Evolutionary conservation across 169 alveolate species (phyloP).

Genomic region (Cryptosporidium ubiquitum): DNA sequence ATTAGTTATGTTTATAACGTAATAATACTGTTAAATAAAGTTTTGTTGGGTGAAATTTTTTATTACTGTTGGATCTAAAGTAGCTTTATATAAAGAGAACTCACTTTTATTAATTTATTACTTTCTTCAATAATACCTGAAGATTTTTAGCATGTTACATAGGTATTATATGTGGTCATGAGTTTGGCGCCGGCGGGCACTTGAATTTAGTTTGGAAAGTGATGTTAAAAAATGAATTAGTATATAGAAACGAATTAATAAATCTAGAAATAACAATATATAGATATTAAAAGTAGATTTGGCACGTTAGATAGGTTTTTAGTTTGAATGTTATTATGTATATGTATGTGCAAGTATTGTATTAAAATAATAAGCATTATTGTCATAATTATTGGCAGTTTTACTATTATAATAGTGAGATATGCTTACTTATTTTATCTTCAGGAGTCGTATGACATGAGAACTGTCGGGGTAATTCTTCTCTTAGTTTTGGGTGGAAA

Average conservation of each 20-base stretch:
- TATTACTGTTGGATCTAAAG: not conserved
- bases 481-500: slow-evolving; percentile 11
- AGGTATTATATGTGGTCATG: too few relatives aligned
- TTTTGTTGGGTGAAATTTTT: too few relatives aligned
- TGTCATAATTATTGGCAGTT: not conserved
- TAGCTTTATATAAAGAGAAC: too few relatives aligned
- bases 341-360: not conserved
- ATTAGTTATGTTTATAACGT: not conserved
- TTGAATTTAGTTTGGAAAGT: too few relatives aligned
- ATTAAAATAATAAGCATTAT: not conserved
- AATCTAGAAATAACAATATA: not conserved
- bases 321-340: not conserved
- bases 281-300: not conserved
- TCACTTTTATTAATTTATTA: too few relatives aligned
- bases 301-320: not conserved
- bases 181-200: too few relatives aligned
- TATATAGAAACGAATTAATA: not conserved
- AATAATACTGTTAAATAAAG: too few relatives aligned
- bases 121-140: too few relatives aligned
- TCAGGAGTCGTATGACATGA: slow-evolving; percentile 24
- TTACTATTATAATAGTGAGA: not conserved
- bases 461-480: slow-evolving; percentile 63
- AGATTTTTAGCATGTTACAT: too few relatives aligned
- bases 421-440: not conserved
- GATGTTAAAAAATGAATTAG: too few relatives aligned